Base-by-base conservation (phyloP, 257 asterid genomes). In the Pogostemon cablin region DNA sequence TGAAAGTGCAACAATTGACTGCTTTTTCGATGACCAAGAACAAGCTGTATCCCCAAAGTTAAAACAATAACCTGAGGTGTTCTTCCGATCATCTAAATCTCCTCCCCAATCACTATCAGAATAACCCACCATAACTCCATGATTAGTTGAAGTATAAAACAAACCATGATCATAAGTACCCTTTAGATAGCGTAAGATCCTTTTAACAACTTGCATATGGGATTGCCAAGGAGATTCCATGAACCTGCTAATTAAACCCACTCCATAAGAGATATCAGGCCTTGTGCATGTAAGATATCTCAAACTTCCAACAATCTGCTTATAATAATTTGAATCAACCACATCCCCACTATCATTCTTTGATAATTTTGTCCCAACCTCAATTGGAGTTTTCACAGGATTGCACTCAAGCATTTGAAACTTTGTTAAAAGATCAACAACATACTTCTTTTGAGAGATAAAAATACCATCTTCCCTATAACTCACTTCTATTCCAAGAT, bases 241-340 rank as follows among this genome's bases (percentile, higher is more conserved):
- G n/a, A 47, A 78, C 55, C 46, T 69, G 49, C 67, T 78, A 2
- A 74, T 15, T 37, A 63, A 56, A 40, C 74, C 62, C 5, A 69
- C 70, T 9, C 34, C 70, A 15, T 47, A 65, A 4, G 46, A 15
- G 11, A 65, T 65, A 65, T 65, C 46, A 35, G 70, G 58, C 35
- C 74, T 78, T 5, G 79, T 78, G 11, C 75, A 72, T 12, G 73
- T 78, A 1, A 73, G 62, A 10, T 78, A 78, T 52, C 72, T 42
- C 48, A 74, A 37, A 7, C 71, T 74, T 0, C 76, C 82, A 63
- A 73, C 43, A 44, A 62, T 55, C 46, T 69, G 62, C 55, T 68
- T 68, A 20, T 63, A 73, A 11, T 17, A 49, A 3, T 65, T 62
- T 2, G 59, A 39, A 12, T 78, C 61, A 54, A 54, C 55, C 10